Conservation (phyloP, 805 yeast species). For the Wickerhamomyces pijperi region DNA sequence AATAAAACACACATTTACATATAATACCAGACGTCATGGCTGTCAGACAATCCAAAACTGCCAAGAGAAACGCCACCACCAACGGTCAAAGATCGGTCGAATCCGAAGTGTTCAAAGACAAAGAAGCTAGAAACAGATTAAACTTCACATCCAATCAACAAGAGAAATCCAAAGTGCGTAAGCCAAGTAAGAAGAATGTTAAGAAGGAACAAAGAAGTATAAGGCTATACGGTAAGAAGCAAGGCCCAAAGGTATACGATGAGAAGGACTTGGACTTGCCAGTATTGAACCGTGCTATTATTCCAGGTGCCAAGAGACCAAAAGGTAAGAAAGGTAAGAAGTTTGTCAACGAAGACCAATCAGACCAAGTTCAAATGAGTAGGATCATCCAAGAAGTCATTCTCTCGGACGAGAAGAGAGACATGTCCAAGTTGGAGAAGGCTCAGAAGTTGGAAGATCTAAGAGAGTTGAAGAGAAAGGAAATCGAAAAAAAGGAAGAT, state of each 20-base stretch:
- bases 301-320: conserved; percentile 72
- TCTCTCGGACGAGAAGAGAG: conserved; percentile 64
- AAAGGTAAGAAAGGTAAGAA: conserved; percentile 83
- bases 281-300: conserved; percentile 65
- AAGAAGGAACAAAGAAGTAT: conserved; percentile 58
- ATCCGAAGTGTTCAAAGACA: conserved; percentile 57
- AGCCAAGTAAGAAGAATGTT: conserved; percentile 37
- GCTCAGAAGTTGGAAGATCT: conserved; percentile 83
- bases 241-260: conserved; percentile 38
- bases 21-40: conserved; percentile 30
- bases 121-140: conserved; percentile 57
- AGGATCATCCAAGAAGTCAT: conserved; percentile 73
- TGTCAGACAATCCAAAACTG: conserved; percentile 47
- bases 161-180: conserved; percentile 42
- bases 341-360: conserved; percentile 51
- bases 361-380: conserved; percentile 45
- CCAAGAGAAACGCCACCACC: conserved; percentile 42
- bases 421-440: conserved; percentile 84
- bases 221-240: conserved; percentile 52
- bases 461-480: conserved; percentile 76
- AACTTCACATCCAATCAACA: conserved; percentile 28
- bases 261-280: conserved; percentile 80
- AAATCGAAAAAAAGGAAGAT: conserved; percentile 75
- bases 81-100: conserved; percentile 45
- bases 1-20: no score